Evolutionary conservation across 2,329 filamentous ascomycete species (phyloP).

Genomic region (Aureobasidium leucospermi): DNA sequence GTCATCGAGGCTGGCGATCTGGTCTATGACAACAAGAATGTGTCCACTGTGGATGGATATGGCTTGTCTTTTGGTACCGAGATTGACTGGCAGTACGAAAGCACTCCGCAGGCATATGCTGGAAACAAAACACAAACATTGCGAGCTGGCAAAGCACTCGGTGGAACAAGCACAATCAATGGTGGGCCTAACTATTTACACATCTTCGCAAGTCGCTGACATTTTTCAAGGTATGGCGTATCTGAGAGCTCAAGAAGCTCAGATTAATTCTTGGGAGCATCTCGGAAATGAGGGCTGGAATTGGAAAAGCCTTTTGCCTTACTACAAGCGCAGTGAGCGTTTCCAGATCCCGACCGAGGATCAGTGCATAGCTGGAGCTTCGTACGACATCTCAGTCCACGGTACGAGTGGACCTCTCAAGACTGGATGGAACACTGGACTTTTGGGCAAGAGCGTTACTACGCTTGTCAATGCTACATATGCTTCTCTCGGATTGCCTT

Average conservation of each 20-base stretch:
- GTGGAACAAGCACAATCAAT: constrained; percentile 35
- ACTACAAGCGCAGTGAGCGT: constrained; percentile 16
- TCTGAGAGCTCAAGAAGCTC: not conserved
- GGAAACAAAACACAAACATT: not conserved
- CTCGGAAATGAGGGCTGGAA: constrained; percentile 9
- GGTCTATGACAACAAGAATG: not conserved
- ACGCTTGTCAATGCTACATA: constrained; percentile 32
- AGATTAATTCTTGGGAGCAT: constrained; percentile 10
- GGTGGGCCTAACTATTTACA: not conserved
- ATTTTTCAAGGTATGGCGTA: constrained; percentile 1
- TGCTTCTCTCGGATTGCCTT: constrained; percentile 28
- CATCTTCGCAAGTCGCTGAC: not conserved
- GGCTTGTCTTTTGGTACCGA: not conserved
- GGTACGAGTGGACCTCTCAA: constrained; percentile 14
- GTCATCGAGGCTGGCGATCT: constrained; percentile 8
- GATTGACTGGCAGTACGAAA: constrained; percentile 10
- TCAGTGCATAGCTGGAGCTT: not conserved
- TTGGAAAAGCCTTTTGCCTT: constrained; percentile 15
- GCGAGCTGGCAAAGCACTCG: constrained; percentile 29
- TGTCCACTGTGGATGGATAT: not conserved
- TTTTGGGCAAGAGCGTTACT: not conserved
- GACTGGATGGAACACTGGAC: not conserved
- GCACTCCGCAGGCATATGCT: constrained; percentile 42
- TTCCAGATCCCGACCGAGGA: not conserved
- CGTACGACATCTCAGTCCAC: not conserved